phyloP scores from a whole-genome alignment of 768 basidiomycete genomes.

The Trametes coccinea region DNA sequence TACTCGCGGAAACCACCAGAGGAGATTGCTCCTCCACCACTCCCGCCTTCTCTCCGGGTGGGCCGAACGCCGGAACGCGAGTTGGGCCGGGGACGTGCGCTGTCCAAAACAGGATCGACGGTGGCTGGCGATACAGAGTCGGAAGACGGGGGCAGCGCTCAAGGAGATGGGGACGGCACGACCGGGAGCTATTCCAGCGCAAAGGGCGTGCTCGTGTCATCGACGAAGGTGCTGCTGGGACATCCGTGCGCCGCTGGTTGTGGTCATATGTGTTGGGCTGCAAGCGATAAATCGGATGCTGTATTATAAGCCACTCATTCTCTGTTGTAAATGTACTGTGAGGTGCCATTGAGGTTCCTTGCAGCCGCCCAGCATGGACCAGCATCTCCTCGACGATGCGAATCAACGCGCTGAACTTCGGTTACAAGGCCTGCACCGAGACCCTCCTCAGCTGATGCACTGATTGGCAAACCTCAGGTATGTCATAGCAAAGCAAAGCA shows the following conservation, averaged over 20 bases:
- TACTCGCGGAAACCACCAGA: slow-evolving; percentile 48
- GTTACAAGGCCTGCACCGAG: too few species aligned
- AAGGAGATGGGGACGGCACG: slow-evolving; percentile 20
- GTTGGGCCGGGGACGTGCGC: slow-evolving; percentile 13
- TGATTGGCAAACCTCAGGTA: too few species aligned
- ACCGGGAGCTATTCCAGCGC: slow-evolving; percentile 14
- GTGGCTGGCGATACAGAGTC: slow-evolving; percentile 24
- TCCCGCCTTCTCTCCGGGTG: slow-evolving; percentile 6
- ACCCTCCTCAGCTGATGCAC: too few species aligned
- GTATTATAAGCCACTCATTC: background rate
- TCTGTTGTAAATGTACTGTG: background rate
- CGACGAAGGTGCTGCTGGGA: slow-evolving; percentile 39
- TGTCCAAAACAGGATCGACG: slow-evolving; percentile 13
- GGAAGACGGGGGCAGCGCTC: slow-evolving; percentile 26
- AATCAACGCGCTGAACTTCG: too few species aligned
- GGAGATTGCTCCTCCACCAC: slow-evolving; percentile 17
- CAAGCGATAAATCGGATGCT: slow-evolving; percentile 4
- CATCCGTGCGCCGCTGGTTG: slow-evolving; percentile 80
- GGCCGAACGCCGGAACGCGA: slow-evolving; percentile 30
- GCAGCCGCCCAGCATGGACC: too few species aligned
- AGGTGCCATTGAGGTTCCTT: too few species aligned
- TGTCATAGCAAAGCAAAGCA: too few species aligned
- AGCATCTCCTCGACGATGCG: too few species aligned
- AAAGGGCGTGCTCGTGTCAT: slow-evolving; percentile 1
- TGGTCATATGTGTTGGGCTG: slow-evolving; percentile 63